Evolutionary conservation across 768 basidiomycete genomes (phyloP), one percentile per base, ranked within the genome.

Genomic region (Mycena kentingensis): DNA sequence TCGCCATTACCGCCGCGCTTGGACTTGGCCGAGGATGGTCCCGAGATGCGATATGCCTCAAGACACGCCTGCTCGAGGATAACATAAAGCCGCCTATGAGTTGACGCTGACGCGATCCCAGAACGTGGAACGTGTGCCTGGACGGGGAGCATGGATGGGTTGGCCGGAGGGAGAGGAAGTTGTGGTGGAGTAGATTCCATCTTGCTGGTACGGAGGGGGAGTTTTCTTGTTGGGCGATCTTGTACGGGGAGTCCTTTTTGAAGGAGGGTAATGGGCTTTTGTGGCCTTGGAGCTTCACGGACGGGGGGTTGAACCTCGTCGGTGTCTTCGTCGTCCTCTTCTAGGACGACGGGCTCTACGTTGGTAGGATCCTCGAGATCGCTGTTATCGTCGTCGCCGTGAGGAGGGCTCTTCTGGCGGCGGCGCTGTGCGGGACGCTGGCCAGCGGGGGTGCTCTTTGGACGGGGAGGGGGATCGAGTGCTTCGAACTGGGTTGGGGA

Each of bases 21-120:
- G 61, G 67, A 75, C 52, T 69, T 71, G 41, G 80, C 80, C 46
- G 79, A 75, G 41, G 82, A 78, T 22, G 81, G 78, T 38, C 83
- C 77, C 38, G 85, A 84, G 56, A 97, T 81, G 54, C 90, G 82
- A 75, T 98, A 98, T 3, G 93, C 91, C 75, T 98, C 96, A 46
- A 99, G 76, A 66, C 97, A 99, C 0, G 97, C 96, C 65, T 95
- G 88, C 67, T 92, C 90, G 37, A 99, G 75, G 10, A 99, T 79
- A 43, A 99, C 95, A 57, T 88, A 97, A 16, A 99, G 77, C 45
- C 88, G 74, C 24, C 94, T 78, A 49, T 82, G 80, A 2, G 74
- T 70, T 0, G 79, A 73, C 10, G 41, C 41, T 24, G 41, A 19
- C n/a, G 75, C 73, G n/a, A 77, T 70, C 28, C 77, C 76, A 7